A percentile compares a stretch with the other conserved stretches of the same genome.
Evolutionary conservation across 2,329 filamentous ascomycete species (phyloP).

Genomic region (Ustulina deusta): DNA sequence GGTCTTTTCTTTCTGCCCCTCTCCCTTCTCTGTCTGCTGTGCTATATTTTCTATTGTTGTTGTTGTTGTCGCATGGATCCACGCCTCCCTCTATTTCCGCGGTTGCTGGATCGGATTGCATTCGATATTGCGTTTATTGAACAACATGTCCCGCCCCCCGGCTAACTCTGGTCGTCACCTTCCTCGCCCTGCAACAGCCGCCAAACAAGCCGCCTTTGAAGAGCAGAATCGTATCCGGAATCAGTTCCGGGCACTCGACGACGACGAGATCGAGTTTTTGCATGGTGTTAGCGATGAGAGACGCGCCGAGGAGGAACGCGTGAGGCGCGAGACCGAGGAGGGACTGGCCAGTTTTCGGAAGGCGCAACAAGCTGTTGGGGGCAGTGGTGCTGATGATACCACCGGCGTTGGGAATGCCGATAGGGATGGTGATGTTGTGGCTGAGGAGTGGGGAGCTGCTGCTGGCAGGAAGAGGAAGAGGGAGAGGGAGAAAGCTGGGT

Average conservation of each 20-base stretch:
- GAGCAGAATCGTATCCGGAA: conserved; percentile 78
- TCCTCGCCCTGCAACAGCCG: conserved; percentile 57
- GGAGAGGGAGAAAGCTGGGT: conserved; percentile 49
- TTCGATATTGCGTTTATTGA: background rate
- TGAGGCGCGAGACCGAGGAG: conserved; percentile 67
- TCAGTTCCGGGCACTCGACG: conserved; percentile 81
- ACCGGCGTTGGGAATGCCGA: conserved; percentile 19
- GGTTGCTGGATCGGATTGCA: background rate
- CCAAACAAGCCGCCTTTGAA: conserved; percentile 85
- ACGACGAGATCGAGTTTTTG: conserved; percentile 83
- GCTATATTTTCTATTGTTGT: background rate
- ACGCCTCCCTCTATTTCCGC: background rate
- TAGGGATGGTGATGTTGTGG: conserved; percentile 38
- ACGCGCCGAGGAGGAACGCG: conserved; percentile 65
- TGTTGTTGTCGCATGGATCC: background rate
- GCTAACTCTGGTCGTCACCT: background rate
- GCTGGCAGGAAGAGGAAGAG: conserved; percentile 55
- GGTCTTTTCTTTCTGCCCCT: background rate
- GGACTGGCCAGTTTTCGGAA: conserved; percentile 67
- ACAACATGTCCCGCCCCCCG: too few species aligned
- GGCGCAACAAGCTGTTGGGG: conserved; percentile 55
- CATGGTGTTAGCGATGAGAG: conserved; percentile 66
- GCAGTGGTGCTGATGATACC: conserved; percentile 25
- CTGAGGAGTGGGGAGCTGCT: conserved; percentile 52
- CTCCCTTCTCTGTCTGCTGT: conserved; percentile 9